These are phyloP conservation scores for Stipa capillata DNA, from an alignment of 176 grass and related monocot species.

Conservation along the genomic window DNA sequence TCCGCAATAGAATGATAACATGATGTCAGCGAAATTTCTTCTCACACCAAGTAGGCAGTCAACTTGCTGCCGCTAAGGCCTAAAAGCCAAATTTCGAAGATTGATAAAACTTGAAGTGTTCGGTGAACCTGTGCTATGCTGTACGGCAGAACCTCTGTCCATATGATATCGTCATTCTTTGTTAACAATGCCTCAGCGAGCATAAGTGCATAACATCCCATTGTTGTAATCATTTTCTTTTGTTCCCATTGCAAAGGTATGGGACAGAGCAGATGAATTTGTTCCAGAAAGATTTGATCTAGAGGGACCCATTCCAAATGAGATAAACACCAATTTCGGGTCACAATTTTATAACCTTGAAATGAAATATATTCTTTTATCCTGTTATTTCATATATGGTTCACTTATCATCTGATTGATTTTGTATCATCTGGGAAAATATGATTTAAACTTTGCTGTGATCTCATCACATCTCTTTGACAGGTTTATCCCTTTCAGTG, in stretches of 20 bases:
- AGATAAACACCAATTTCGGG: constrained; percentile 94
- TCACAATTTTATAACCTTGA: constrained; percentile 6
- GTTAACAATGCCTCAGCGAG: background rate
- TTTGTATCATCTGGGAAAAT: background rate
- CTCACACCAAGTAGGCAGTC: background rate
- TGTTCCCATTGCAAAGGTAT: constrained; percentile 51
- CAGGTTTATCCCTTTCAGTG: constrained; percentile 97
- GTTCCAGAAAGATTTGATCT: constrained; percentile 85
- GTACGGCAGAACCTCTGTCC: background rate
- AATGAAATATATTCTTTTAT: background rate
- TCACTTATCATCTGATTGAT: background rate
- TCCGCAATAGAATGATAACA: background rate
- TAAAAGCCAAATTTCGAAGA: background rate
- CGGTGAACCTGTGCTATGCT: background rate
- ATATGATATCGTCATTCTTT: background rate
- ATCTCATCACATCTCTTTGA: background rate
- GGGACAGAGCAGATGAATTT: constrained; percentile 91
- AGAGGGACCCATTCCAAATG: constrained; percentile 86
- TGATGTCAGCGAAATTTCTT: background rate
- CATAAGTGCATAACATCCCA: background rate
- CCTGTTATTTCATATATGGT: background rate
- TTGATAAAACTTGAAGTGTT: background rate
- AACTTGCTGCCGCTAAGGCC: background rate
- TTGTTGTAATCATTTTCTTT: constrained; percentile 1
- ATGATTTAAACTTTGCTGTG: background rate